phyloP scores from a whole-genome alignment of 1,284 basidiomycete genomes.

The Laetiporus sulphureus region DNA sequence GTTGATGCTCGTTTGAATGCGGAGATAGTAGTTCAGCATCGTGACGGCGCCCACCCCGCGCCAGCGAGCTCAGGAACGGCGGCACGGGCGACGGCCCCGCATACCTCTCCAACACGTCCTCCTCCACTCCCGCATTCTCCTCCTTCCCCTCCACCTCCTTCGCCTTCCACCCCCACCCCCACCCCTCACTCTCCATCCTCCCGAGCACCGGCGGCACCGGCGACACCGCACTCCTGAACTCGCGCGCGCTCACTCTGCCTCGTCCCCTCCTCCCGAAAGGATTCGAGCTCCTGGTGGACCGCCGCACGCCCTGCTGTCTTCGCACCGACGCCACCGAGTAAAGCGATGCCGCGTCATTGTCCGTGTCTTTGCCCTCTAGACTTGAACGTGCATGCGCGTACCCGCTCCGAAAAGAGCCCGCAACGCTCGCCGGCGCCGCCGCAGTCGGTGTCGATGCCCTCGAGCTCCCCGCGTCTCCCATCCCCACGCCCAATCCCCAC shows the following conservation, averaged over 20 bases:
- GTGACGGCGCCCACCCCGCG: too few species aligned
- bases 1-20: too few species aligned
- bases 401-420: background rate
- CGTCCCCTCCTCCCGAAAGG: conserved; percentile 10
- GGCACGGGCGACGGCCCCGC: conserved; percentile 18
- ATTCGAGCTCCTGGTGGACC: conserved; percentile 16
- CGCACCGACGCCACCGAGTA: conserved; percentile 8
- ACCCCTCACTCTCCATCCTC: conserved; percentile 3
- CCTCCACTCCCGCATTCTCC: conserved; percentile 15
- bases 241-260: conserved; percentile 13
- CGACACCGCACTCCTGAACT: conserved; percentile 13
- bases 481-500: background rate
- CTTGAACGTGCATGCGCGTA: background rate
- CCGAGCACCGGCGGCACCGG: conserved; percentile 10
- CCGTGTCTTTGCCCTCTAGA: background rate
- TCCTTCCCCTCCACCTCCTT: conserved; percentile 2
- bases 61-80: too few species aligned
- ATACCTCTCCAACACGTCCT: conserved; percentile 17
- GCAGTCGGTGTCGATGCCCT: conserved; percentile 2
- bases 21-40: too few species aligned
- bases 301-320: conserved; percentile 11
- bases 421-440: background rate
- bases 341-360: conserved; percentile 6
- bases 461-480: background rate
- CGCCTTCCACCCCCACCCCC: conserved; percentile 2